Evolutionary conservation across 345 rosid genomes (phyloP).

Genomic region (Balakata baccata): DNA sequence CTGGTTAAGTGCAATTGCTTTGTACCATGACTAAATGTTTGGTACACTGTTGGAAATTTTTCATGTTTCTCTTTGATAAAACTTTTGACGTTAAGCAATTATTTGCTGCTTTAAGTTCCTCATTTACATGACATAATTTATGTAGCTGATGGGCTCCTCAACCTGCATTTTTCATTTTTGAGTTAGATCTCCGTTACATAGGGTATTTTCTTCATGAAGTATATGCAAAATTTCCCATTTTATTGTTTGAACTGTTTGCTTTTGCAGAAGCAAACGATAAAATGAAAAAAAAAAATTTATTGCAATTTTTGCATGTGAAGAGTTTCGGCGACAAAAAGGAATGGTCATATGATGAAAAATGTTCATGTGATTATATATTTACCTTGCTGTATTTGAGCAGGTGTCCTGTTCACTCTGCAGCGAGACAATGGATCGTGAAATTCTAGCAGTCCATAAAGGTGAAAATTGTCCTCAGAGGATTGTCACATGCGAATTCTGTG

Average conservation of each 20-base stretch:
- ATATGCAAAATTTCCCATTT: neutral
- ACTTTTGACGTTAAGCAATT: neutral
- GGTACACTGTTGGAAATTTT: neutral
- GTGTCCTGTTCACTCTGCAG: slow-evolving; percentile 84
- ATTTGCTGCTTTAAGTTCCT: neutral
- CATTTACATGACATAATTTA: neutral
- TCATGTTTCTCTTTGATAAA: neutral
- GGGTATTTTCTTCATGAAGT: neutral
- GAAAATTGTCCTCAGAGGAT: slow-evolving; percentile 91
- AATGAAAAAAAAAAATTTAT: neutral
- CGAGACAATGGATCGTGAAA: slow-evolving; percentile 83
- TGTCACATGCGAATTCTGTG: slow-evolving; percentile 91
- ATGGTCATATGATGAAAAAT: neutral
- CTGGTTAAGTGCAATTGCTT: neutral
- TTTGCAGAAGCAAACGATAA: neutral
- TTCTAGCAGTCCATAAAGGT: slow-evolving; percentile 69
- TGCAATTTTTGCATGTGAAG: neutral
- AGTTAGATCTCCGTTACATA: neutral
- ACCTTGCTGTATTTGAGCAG: slow-evolving; percentile 42
- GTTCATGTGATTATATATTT: neutral
- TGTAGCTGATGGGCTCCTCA: neutral
- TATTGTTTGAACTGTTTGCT: neutral
- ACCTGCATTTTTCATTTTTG: neutral
- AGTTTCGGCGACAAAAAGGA: neutral
- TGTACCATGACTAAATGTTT: neutral